Evolutionary conservation across 2,329 filamentous ascomycete genomes (phyloP), one percentile per base, ranked within the genome.

Genomic region (Aspergillus quadricinctus): DNA sequence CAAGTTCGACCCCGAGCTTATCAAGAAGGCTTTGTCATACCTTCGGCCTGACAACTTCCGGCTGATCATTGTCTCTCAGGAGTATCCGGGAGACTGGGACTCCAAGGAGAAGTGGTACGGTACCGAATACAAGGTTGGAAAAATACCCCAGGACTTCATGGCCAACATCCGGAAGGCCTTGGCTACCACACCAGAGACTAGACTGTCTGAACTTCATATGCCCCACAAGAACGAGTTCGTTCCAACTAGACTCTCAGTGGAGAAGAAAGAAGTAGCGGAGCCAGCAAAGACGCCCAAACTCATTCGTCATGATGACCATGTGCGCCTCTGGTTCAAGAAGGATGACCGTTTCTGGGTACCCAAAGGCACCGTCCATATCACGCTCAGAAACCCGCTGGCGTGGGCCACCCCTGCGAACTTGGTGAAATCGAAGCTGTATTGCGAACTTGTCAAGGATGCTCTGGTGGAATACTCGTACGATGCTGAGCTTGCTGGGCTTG

Each of bases 281-380:
- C 88, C 92, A 1, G 79, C 87, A 0, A 82, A 88, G 54, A 80
- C 85, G 0, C 94, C 94, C 0, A 88, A 87, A 58, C 80, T 99
- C 25, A 88, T 99, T 60, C 87, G 92, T 63, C 92, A 96, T 65
- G 93, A 97, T 63, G 81, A 87, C 5, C 78, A 86, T 35, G 86
- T 90, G 0, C 86, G 92, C 29, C 88, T 90, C 2, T 99, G 94
- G 94, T 97, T 87, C 80, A 99, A 99, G 80, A 97, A 97, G 76
- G 94, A 99, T 67, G 94, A 99, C 66, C 92, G 88, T 0, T 99
- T 97, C 75, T 97, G 93, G 92, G 94, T 97, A 9, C 94, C 94
- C 8, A 96, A 96, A 73, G 94, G 90, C 3, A 94, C 92, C 57
- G 79, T 97, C 19, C 84, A 92, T 62, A 84, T 96, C 61, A 90